phyloP scores from a whole-genome alignment of 352 stramenopile genomes.

The Pythium chondricola region DNA sequence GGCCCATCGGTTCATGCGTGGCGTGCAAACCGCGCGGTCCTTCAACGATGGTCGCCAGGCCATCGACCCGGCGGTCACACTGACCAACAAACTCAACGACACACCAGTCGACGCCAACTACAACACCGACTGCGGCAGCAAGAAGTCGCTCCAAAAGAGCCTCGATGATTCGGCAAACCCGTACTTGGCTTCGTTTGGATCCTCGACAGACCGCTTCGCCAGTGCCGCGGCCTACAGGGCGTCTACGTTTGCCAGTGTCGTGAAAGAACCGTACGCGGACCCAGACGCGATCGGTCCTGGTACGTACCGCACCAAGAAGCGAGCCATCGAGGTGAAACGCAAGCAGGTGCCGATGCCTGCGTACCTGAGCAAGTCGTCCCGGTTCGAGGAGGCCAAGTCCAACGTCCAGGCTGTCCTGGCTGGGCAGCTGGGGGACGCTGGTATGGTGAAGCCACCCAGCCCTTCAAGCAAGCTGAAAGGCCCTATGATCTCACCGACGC shows the following conservation, averaged over 20 bases:
- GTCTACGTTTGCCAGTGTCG: conserved; percentile 62
- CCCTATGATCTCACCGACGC: conserved; percentile 48
- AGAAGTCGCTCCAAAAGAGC: conserved; percentile 48
- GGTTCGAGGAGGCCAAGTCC: conserved; percentile 48
- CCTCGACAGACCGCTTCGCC: conserved; percentile 56
- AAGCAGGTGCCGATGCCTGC: conserved; percentile 46
- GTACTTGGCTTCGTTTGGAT: conserved; percentile 49
- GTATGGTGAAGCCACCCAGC: background rate
- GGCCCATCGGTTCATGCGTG: conserved; percentile 43
- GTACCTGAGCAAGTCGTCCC: conserved; percentile 49
- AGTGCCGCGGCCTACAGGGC: conserved; percentile 58
- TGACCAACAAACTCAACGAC: conserved; percentile 36
- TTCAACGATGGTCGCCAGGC: conserved; percentile 29
- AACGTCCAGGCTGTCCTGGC: conserved; percentile 43
- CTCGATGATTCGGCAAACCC: conserved; percentile 44
- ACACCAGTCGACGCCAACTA: conserved; percentile 44
- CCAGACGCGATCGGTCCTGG: conserved; percentile 49
- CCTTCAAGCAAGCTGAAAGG: conserved; percentile 34
- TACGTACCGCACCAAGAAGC: conserved; percentile 53
- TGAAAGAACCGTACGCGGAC: conserved; percentile 66
- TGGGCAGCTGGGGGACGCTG: background rate
- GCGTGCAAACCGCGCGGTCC: conserved; percentile 24
- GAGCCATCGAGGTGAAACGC: conserved; percentile 52
- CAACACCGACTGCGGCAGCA: conserved; percentile 55
- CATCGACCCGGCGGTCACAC: conserved; percentile 36